phyloP scores from a whole-genome alignment of 2,329 filamentous ascomycete genomes.

The Hymenotorrendiella dingleyae region DNA sequence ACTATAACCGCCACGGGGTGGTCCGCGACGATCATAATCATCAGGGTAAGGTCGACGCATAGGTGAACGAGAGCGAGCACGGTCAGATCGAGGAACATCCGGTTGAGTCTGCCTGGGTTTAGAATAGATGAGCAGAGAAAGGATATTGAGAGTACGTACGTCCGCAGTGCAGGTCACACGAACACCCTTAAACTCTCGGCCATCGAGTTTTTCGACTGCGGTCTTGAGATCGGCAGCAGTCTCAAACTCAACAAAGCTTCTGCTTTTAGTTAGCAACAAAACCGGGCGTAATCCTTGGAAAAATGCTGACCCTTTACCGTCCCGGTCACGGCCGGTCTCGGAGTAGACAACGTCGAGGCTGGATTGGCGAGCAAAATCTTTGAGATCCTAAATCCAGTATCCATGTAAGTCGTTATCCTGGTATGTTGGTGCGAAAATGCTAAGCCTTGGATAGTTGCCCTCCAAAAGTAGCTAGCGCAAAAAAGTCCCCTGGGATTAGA shows the following conservation, averaged over 20 bases:
- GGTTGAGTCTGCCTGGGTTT: constrained; percentile 60
- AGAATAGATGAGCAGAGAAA: constrained; percentile 17
- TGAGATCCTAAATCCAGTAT: constrained; percentile 87
- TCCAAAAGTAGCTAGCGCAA: constrained; percentile 26
- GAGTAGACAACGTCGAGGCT: constrained; percentile 97
- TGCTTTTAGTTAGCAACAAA: constrained; percentile 15
- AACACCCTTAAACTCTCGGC: constrained; percentile 85
- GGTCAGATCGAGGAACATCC: constrained; percentile 59
- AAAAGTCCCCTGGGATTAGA: constrained; percentile 20
- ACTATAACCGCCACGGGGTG: constrained; percentile 76
- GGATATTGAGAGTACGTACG: constrained; percentile 48
- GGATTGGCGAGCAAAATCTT: constrained; percentile 97
- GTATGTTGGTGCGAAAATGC: constrained; percentile 26
- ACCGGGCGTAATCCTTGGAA: background rate
- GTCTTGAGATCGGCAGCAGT: constrained; percentile 82
- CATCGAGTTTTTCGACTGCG: constrained; percentile 92
- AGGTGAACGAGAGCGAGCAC: constrained; percentile 76
- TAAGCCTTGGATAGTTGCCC: constrained; percentile 26
- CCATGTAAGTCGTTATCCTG: constrained; percentile 66
- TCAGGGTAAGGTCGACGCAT: constrained; percentile 66
- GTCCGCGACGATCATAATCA: constrained; percentile 79
- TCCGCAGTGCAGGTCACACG: constrained; percentile 82
- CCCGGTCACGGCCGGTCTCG: constrained; percentile 86
- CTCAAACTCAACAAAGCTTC: constrained; percentile 95
- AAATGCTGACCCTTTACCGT: constrained; percentile 76